phyloP scores from a whole-genome alignment of 176 grass and related monocot species.

The Hordeum vulgare region DNA sequence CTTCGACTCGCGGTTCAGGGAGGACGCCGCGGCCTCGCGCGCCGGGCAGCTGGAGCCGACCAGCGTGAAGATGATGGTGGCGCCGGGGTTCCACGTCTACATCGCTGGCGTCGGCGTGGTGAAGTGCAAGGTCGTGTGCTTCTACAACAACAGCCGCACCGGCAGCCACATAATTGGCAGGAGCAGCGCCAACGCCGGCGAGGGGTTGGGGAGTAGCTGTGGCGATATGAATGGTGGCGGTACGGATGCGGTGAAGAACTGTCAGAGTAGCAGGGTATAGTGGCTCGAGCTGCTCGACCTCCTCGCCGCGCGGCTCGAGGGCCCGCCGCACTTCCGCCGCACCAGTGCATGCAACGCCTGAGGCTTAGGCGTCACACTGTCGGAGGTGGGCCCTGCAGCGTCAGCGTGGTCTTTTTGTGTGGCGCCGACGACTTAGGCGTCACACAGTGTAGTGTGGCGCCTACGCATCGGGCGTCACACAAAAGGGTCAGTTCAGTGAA shows the following conservation, averaged over 20 bases:
- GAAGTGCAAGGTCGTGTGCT: conserved; percentile 91
- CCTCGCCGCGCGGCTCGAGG: too few species aligned
- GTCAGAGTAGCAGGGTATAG: conserved; percentile 32
- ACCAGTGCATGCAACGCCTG: too few species aligned
- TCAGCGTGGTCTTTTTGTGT: too few species aligned
- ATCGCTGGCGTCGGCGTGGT: conserved; percentile 47
- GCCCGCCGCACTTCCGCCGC: too few species aligned
- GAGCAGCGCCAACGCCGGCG: conserved; percentile 28
- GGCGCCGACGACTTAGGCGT: too few species aligned
- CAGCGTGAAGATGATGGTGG: conserved; percentile 82
- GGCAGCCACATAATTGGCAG: conserved; percentile 36
- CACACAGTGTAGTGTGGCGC: too few species aligned
- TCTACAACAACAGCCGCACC: conserved; percentile 46
- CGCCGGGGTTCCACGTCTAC: conserved; percentile 90
- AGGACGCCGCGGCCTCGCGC: conserved; percentile 52
- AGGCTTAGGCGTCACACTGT: too few species aligned
- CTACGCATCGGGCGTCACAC: too few species aligned
- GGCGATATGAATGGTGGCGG: conserved; percentile 28
- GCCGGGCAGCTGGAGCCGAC: conserved; percentile 47
- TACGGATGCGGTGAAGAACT: conserved; percentile 36
- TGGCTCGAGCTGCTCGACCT: too few species aligned
- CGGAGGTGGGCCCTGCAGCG: too few species aligned
- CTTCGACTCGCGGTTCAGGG: conserved; percentile 90
- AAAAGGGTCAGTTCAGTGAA: too few species aligned
- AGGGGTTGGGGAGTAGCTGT: conserved; percentile 36